A percentile compares a stretch with the other conserved stretches of the same genome.
Evolutionary conservation across 164 flowering plant species (phyloP).

Genomic region (Kingdonia uniflora): DNA sequence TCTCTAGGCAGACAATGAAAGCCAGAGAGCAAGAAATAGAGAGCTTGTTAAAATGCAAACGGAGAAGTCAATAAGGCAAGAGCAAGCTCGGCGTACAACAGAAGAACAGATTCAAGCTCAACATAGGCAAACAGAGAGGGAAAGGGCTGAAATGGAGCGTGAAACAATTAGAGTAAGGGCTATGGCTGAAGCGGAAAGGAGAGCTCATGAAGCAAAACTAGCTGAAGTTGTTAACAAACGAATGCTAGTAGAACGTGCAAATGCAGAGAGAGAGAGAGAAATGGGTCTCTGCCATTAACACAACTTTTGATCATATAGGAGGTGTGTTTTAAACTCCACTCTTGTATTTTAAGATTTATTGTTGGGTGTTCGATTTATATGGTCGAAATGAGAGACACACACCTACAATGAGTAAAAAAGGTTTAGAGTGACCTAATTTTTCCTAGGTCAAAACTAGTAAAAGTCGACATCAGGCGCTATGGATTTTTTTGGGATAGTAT

Average conservation of each 20-base stretch:
- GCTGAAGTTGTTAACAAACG: constrained; percentile 77
- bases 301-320: constrained; percentile 88
- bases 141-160: constrained; percentile 79
- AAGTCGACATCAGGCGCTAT: too few species aligned
- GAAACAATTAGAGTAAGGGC: constrained; percentile 75
- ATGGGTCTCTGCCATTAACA: constrained; percentile 89
- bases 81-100: constrained; percentile 70
- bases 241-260: constrained; percentile 61
- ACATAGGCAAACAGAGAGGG: constrained; percentile 77
- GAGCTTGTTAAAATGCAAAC: constrained; percentile 94
- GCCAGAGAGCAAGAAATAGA: constrained; percentile 67
- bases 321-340: constrained; percentile 28
- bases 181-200: constrained; percentile 90
- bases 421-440: too few species aligned
- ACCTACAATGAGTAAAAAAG: too few species aligned
- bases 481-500: too few species aligned
- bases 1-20: constrained; percentile 76
- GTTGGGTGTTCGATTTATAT: too few species aligned
- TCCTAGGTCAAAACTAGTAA: too few species aligned
- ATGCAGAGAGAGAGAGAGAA: constrained; percentile 78
- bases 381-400: too few species aligned
- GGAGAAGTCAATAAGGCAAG: constrained; percentile 69
- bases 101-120: constrained; percentile 94
- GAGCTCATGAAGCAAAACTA: constrained; percentile 88
- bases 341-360: neutral